phyloP scores from a whole-genome alignment of 1,284 basidiomycete genomes.

The Phlebopus sp. region DNA sequence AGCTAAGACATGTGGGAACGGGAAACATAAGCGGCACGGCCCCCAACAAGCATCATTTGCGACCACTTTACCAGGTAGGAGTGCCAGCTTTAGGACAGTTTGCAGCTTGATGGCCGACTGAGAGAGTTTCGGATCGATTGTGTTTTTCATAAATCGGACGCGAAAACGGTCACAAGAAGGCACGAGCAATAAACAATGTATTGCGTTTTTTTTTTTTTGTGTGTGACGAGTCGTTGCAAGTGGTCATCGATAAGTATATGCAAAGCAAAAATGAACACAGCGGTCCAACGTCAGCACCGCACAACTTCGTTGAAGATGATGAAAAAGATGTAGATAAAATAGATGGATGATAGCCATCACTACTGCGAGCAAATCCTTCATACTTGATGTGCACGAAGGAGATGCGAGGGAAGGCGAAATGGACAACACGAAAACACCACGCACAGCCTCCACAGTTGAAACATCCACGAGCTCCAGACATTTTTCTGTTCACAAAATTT shows the following conservation, averaged over 20 bases:
- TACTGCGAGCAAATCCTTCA: constrained; percentile 16
- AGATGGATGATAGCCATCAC: constrained; percentile 11
- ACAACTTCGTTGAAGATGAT: constrained; percentile 30
- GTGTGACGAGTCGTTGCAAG: constrained; percentile 21
- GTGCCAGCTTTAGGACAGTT: constrained; percentile 76
- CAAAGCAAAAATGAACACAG: constrained; percentile 33
- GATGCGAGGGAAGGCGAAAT: constrained; percentile 17
- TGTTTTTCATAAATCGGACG: background rate
- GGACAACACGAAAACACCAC: constrained; percentile 46
- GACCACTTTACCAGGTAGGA: constrained; percentile 66
- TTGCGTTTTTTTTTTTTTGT: constrained; percentile 26
- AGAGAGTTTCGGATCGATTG: background rate
- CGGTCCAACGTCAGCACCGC: constrained; percentile 46
- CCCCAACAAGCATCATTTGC: constrained; percentile 1
- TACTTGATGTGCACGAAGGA: constrained; percentile 6
- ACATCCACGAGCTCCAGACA: constrained; percentile 74
- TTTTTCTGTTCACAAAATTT: constrained; percentile 32
- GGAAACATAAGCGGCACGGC: constrained; percentile 14
- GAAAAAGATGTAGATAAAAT: constrained; percentile 16
- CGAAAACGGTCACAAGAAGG: constrained; percentile 5
- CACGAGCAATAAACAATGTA: constrained; percentile 18
- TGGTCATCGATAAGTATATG: constrained; percentile 32
- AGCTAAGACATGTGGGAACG: constrained; percentile 42
- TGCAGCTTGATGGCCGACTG: constrained; percentile 80
- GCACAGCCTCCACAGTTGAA: constrained; percentile 84